Conservation (phyloP, 495 filamentous ascomycete genomes). For the Tuber aestivum region DNA sequence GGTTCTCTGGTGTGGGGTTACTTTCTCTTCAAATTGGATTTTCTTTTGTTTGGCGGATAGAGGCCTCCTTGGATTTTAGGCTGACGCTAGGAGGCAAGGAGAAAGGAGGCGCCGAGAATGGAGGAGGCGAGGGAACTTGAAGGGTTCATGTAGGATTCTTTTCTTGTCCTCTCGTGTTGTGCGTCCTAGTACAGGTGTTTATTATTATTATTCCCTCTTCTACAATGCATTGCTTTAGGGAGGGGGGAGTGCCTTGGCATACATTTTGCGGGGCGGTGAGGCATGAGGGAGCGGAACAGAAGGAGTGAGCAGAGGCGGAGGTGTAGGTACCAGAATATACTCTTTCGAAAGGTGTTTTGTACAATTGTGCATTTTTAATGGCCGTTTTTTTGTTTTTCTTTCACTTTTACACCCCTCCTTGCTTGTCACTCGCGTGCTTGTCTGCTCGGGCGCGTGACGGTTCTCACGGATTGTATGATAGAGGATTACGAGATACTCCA, state of each 20-base stretch:
- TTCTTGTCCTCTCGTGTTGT: background rate
- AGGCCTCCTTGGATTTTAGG: background rate
- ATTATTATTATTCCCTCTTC: background rate
- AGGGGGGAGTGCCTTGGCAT: background rate
- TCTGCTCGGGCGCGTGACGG: background rate
- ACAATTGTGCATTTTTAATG: background rate
- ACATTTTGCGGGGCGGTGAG: background rate
- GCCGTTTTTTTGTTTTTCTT: background rate
- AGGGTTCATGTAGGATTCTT: background rate
- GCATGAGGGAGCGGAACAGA: background rate
- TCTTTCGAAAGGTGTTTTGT: background rate
- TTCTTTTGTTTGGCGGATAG: slow-evolving; percentile 7
- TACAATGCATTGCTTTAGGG: background rate
- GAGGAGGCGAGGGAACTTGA: background rate
- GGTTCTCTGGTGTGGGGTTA: background rate
- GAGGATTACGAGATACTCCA: background rate
- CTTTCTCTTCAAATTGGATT: background rate
- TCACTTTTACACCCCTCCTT: background rate
- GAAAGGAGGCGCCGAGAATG: background rate
- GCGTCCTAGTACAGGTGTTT: background rate
- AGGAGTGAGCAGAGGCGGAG: background rate
- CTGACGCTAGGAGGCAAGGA: background rate
- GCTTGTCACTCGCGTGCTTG: background rate
- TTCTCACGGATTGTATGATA: background rate
- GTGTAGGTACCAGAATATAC: background rate